phyloP scores from a whole-genome alignment of 116 monocot genomes.

The Zostera marina region DNA sequence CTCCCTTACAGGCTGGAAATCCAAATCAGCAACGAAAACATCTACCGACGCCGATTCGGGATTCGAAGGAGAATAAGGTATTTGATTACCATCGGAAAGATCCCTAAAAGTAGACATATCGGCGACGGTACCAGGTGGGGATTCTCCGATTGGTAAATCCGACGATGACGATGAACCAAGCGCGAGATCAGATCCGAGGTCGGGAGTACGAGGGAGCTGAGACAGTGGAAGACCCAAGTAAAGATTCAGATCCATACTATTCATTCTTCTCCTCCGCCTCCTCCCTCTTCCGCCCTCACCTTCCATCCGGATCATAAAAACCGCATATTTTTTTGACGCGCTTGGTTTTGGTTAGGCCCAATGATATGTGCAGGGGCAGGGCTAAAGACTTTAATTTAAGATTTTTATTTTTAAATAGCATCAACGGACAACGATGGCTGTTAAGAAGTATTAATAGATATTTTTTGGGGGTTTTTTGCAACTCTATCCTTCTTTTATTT shows the following conservation, averaged over 20 bases:
- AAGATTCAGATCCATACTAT: conserved; percentile 51
- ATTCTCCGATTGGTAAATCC: neutral
- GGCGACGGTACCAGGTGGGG: neutral
- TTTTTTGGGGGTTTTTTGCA: too few species aligned
- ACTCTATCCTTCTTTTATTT: too few species aligned
- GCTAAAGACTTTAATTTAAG: too few species aligned
- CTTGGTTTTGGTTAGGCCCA: too few species aligned
- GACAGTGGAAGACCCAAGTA: conserved; percentile 27
- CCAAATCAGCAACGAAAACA: neutral
- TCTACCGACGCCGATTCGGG: neutral
- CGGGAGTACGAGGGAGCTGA: conserved; percentile 5
- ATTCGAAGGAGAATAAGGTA: neutral
- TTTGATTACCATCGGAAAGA: neutral
- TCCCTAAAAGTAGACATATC: neutral
- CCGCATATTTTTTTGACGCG: neutral
- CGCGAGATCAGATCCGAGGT: conserved; percentile 27
- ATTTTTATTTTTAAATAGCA: too few species aligned
- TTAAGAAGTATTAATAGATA: too few species aligned
- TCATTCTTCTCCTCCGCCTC: conserved; percentile 5
- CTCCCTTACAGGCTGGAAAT: neutral
- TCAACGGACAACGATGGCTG: too few species aligned
- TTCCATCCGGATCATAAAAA: conserved; percentile 13
- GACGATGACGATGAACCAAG: conserved; percentile 6
- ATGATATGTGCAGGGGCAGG: too few species aligned
- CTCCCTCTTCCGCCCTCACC: conserved; percentile 12